phyloP scores from a whole-genome alignment of 2,329 filamentous ascomycete species.

The Leptodontidium sp. region DNA sequence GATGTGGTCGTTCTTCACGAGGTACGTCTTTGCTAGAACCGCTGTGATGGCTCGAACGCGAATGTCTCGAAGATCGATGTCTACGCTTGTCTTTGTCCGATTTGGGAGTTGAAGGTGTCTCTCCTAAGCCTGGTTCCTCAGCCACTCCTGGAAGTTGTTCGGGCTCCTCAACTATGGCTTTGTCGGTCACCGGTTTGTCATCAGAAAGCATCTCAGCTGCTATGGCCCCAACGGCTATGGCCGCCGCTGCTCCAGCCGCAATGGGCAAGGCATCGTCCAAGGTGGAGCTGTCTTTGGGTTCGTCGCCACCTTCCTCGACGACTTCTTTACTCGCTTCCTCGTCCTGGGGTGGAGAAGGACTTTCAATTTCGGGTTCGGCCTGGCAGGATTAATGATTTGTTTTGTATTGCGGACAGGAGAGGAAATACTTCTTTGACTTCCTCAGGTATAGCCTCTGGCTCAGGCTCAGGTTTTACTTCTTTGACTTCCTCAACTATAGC shows the following conservation, averaged over 20 bases:
- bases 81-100: conserved; percentile 34
- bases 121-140: conserved; percentile 28
- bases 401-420: background rate
- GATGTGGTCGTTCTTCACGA: conserved; percentile 28
- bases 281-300: conserved; percentile 16
- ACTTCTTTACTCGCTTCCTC: conserved; percentile 16
- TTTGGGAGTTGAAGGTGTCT: conserved; percentile 32
- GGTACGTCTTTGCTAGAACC: conserved; percentile 32
- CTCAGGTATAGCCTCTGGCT: background rate
- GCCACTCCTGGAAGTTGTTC: conserved; percentile 33
- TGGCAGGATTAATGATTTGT: background rate
- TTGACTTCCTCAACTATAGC: conserved; percentile 11
- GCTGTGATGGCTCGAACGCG: conserved; percentile 32
- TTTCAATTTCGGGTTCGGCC: conserved; percentile 16
- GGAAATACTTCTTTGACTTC: conserved; percentile 7
- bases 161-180: conserved; percentile 40
- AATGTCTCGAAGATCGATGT: conserved; percentile 40
- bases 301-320: conserved; percentile 14
- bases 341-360: conserved; percentile 8
- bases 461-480: background rate
- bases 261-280: conserved; percentile 23
- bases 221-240: conserved; percentile 27
- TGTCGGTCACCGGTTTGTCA: conserved; percentile 34
- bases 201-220: conserved; percentile 28
- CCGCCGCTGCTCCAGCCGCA: conserved; percentile 26